Evolutionary conservation across 176 grass and related monocot species (phyloP), one percentile per base, ranked within the genome.

Genomic region (Aegilops tauschii): DNA sequence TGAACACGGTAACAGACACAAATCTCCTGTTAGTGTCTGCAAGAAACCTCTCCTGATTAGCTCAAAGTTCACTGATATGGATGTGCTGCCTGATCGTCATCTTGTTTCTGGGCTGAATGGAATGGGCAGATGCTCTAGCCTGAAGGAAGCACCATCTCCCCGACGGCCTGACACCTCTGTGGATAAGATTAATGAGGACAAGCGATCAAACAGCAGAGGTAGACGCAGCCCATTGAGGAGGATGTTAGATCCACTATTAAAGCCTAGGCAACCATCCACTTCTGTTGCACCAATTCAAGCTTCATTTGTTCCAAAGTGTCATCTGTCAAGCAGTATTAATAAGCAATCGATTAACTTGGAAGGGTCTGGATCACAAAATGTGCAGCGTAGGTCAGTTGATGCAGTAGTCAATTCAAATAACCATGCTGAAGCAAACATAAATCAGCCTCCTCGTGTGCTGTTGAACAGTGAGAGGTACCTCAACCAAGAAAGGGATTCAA

Each of bases 211-310:
- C 73, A 88, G 87, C 73, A 94, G 78, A 91, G 77, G 91, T 5
- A 87, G 93, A 59, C 94, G 89, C n/a, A 94, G 97, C 77, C 97
- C 97, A 29, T 83, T 97, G 40, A 94, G 94, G 90, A 96, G 94
- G 74, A 93, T 99, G 90, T 82, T 97, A 29, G 92, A 99, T 88
- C 92, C 97, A 89, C 81, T 99, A 66, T 87, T 99, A 67, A 97
- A 89, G 58, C 85, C 97, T 69, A 94, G 85, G 50, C 88, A 90
- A 83, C 12, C 67, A 17, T 76, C 75, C 59, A 61, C 62, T 78
- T 87, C 88, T 77, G 76, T 77, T 77, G 71, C 77, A 52, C 90
- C 85, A 87, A 76, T 86, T 30, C 72, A 69, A 73, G 50, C 73
- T 84, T 83, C 84, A 88, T 86, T 84, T 66, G 84, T 78, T 86